Percentiles rank a stretch among this genome's conserved stretches.
Conservation (phyloP, 495 filamentous ascomycete species). For the Neurospora sp. region DNA sequence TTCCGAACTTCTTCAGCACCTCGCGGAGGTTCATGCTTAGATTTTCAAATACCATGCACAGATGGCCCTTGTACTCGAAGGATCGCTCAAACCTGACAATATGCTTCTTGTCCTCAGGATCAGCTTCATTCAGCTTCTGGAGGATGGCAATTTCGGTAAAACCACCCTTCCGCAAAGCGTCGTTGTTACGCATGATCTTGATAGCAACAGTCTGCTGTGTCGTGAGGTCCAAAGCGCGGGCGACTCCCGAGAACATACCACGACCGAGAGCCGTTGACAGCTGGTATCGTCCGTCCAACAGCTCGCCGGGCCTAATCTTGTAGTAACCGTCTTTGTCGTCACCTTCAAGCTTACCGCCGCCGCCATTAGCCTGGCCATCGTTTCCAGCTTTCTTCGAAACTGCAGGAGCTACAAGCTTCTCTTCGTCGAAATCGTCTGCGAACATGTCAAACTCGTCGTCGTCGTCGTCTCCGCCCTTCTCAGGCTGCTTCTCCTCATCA, state of each 20-base stretch:
- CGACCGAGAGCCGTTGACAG: slow-evolving; percentile 80
- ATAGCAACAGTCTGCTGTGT: slow-evolving; percentile 68
- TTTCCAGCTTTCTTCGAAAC: slow-evolving; percentile 30
- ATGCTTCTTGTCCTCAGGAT: slow-evolving; percentile 87
- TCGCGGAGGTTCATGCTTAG: slow-evolving; percentile 87
- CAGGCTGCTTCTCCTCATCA: slow-evolving; percentile 18
- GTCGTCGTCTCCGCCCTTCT: slow-evolving; percentile 40
- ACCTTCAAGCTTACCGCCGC: slow-evolving; percentile 80
- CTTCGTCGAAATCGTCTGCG: slow-evolving; percentile 77
- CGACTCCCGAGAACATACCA: slow-evolving; percentile 95
- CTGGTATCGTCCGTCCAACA: slow-evolving; percentile 80
- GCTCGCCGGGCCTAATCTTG: slow-evolving; percentile 78
- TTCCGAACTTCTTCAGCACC: slow-evolving; percentile 94
- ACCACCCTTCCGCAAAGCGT: slow-evolving; percentile 88
- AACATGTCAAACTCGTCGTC: slow-evolving; percentile 90
- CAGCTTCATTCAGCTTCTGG: slow-evolving; percentile 67
- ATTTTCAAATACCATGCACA: slow-evolving; percentile 96
- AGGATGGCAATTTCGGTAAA: slow-evolving; percentile 89
- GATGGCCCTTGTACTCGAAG: slow-evolving; percentile 90
- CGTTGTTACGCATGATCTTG: slow-evolving; percentile 91
- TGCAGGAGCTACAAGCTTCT: slow-evolving; percentile 65
- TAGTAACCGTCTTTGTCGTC: slow-evolving; percentile 94
- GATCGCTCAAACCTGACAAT: slow-evolving; percentile 73
- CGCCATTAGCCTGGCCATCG: slow-evolving; percentile 31
- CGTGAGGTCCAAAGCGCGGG: slow-evolving; percentile 71